Conservation (phyloP, 176 grass and related monocot genomes). For the Oryza meridionalis region DNA sequence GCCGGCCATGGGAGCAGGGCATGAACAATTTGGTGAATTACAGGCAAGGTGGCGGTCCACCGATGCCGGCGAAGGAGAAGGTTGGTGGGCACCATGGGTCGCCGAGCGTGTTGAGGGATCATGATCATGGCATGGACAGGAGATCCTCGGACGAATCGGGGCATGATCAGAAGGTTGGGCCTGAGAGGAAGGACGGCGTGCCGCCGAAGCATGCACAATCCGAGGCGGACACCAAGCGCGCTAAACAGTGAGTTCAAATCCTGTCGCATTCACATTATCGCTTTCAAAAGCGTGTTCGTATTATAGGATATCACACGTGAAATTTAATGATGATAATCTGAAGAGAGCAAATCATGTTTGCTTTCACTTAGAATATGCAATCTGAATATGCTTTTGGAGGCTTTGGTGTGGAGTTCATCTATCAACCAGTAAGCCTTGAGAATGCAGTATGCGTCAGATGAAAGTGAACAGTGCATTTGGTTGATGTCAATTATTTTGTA, state of each 20-base stretch:
- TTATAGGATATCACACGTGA: not conserved
- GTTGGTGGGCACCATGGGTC: conserved; percentile 42
- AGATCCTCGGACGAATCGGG: conserved; percentile 48
- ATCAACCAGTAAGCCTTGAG: not conserved
- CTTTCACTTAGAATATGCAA: not conserved
- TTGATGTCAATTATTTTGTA: not conserved
- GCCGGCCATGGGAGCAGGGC: conserved; percentile 59
- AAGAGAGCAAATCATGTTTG: not conserved
- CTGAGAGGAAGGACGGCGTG: conserved; percentile 69
- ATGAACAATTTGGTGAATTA: conserved; percentile 38
- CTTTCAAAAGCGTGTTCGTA: not conserved
- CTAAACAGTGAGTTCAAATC: conserved; percentile 81
- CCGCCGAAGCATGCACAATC: conserved; percentile 56
- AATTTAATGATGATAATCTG: not conserved
- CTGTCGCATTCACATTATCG: conserved; percentile 23
- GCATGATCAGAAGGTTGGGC: conserved; percentile 46
- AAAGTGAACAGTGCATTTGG: not conserved
- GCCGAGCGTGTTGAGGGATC: conserved; percentile 34
- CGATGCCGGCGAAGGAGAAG: conserved; percentile 57
- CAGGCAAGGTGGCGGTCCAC: conserved; percentile 35
- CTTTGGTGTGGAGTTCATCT: not conserved
- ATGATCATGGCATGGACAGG: conserved; percentile 56
- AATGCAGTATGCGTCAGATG: not conserved
- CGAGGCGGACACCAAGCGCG: conserved; percentile 72
- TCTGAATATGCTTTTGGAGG: not conserved